Base-by-base conservation (phyloP, 148 eudicot species). In the Camellia sinensis region DNA sequence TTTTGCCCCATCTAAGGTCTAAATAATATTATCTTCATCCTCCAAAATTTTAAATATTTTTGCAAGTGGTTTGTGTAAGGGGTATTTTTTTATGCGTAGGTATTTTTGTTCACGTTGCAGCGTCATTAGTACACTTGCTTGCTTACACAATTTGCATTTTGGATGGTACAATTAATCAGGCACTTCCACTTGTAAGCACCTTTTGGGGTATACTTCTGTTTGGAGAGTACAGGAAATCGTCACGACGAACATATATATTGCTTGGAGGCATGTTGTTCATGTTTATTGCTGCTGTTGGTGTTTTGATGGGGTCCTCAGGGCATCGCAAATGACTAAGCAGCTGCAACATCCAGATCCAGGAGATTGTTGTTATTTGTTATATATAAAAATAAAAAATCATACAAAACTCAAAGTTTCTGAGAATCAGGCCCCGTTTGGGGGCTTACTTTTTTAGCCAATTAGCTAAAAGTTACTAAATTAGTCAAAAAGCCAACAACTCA, bases 111-210 rank as follows among this genome's bases (percentile, higher is more conserved):
- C 53, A 69, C 18, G 43, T 21, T 69, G 7, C 73, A 18, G 29
- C 44, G 18, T 29, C 37, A 29, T 29, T 45, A 7, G 19, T n/a
- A 7, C 73, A 69, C 73, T 18, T 69, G 43, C 21, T 69, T n/a
- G 19, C 56, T 13, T 57, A 57, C 61, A 14, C 13, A 1, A 48
- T 7, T n/a, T 48, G 6, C 44, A 46, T 69, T 69, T 69, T 50
- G 48, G 37, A 37, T 70, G 74, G 6, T 70, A 48, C 52, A 48
- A 61, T 9, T 22, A 41, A 71, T 59, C 48, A 93, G 95, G 97
- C 97, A 74, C 91, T 90, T 75, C 97, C 97, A 10, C 83, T 94
- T 19, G 98, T 94, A 79, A 90, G 92, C 86, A 90, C 94, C 11
- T 90, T 94, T 74, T 94, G 98, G 98, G 98, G 92, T 6, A 80